These are phyloP conservation scores for Tetradesmus obliquus DNA, from an alignment of 139 green algal genomes.

Conservation along the genomic window DNA sequence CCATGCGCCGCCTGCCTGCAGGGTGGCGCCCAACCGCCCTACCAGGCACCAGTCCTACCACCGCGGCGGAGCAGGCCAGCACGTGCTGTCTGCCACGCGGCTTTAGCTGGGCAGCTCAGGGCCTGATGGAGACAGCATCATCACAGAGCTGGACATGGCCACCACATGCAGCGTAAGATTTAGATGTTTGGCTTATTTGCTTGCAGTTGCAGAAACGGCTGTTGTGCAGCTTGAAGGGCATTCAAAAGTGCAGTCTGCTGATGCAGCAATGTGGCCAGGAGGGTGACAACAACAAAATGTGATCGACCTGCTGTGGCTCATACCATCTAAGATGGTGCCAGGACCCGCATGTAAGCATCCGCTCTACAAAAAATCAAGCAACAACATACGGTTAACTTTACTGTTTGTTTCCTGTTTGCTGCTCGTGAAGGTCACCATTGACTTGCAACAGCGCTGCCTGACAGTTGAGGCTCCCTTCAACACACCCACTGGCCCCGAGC, in stretches of 20 bases:
- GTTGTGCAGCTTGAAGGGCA: neutral
- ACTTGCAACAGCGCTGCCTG: constrained; percentile 4
- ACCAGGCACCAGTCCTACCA: neutral
- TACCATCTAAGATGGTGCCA: no score
- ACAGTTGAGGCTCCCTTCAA: neutral
- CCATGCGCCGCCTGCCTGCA: neutral
- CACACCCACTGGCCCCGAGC: neutral
- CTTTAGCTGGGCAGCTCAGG: constrained; percentile 21
- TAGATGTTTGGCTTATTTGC: no score
- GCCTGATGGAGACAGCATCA: constrained; percentile 23
- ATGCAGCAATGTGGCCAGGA: neutral
- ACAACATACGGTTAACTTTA: no score
- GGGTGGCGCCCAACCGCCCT: neutral
- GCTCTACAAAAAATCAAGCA: no score
- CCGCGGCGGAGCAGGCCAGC: neutral
- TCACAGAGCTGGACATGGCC: constrained; percentile 9
- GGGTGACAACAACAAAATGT: no score
- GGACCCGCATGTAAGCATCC: no score
- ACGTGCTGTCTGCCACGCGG: neutral
- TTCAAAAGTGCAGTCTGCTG: neutral
- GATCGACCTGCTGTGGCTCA: no score
- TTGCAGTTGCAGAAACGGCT: no score
- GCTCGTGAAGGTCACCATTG: neutral
- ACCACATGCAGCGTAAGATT: neutral
- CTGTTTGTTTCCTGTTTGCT: neutral